phyloP scores from a whole-genome alignment of 1,284 basidiomycete species.

The Wallemia mellicola region DNA sequence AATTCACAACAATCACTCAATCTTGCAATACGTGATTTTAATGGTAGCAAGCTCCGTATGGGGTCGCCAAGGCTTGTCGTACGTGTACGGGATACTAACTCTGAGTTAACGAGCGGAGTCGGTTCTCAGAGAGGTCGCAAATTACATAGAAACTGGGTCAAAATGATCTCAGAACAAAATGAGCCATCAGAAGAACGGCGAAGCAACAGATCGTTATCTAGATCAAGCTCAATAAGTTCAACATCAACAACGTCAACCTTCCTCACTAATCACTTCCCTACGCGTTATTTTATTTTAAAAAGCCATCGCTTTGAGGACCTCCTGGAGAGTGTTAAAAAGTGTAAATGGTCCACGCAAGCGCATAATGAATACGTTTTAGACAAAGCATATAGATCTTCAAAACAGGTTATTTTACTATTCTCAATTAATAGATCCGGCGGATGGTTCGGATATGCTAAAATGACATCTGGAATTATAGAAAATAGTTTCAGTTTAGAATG shows the following conservation, averaged over 20 bases:
- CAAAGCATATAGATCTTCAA: slow-evolving; percentile 5
- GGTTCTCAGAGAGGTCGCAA: not conserved
- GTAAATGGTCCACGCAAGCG: slow-evolving; percentile 4
- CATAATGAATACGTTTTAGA: slow-evolving; percentile 6
- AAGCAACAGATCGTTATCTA: too few relatives aligned
- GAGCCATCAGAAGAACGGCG: too few relatives aligned
- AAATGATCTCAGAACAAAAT: not conserved
- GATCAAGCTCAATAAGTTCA: not conserved
- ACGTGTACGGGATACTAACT: not conserved
- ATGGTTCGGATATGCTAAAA: slow-evolving; percentile 4
- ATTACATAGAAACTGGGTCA: not conserved
- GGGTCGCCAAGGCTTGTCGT: not conserved
- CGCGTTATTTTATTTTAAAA: slow-evolving; percentile 5
- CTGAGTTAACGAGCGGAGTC: not conserved
- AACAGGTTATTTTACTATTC: slow-evolving; percentile 5
- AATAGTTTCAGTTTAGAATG: not conserved
- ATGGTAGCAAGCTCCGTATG: not conserved
- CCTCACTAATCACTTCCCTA: slow-evolving; percentile 3
- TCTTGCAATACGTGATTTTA: not conserved
- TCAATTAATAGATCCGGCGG: slow-evolving; percentile 6
- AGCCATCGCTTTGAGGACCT: slow-evolving; percentile 5
- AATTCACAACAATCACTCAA: not conserved
- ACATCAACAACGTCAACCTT: slow-evolving; percentile 2
- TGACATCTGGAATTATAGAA: not conserved
- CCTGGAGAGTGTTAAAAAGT: slow-evolving; percentile 2